Conservation (phyloP, 2,329 filamentous ascomycete species). For the Incumbomyces lentus region DNA sequence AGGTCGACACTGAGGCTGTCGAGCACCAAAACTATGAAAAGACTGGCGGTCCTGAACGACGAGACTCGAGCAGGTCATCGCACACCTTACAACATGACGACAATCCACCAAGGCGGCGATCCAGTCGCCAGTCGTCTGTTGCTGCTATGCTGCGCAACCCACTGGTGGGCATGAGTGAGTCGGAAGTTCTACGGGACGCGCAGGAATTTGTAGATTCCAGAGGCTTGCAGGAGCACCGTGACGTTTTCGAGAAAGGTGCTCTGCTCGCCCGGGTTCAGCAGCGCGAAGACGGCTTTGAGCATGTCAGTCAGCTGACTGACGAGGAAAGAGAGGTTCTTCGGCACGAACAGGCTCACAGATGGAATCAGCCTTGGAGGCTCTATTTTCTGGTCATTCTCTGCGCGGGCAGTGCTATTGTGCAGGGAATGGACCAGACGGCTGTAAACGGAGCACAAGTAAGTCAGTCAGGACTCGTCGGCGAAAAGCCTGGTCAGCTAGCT, state of each 20-base stretch:
- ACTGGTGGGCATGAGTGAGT: conserved; percentile 42
- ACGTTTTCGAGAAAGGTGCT: conserved; percentile 23
- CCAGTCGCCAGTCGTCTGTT: conserved; percentile 5
- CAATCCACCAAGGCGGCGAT: background rate
- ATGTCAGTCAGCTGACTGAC: conserved; percentile 29
- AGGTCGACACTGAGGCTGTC: conserved; percentile 8
- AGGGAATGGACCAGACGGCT: conserved; percentile 36
- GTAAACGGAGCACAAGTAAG: conserved; percentile 33
- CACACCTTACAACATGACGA: background rate
- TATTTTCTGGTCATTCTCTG: conserved; percentile 32
- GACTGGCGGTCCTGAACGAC: background rate
- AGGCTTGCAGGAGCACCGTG: conserved; percentile 27
- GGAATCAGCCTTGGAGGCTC: conserved; percentile 28
- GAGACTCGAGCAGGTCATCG: conserved; percentile 2
- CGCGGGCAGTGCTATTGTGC: conserved; percentile 33
- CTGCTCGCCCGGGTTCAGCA: conserved; percentile 38
- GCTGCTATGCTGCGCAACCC: conserved; percentile 33
- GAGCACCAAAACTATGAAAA: conserved; percentile 1
- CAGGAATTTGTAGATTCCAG: conserved; percentile 28
- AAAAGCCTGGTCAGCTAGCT: too few relatives aligned
- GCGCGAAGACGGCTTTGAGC: conserved; percentile 32
- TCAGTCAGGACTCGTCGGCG: too few relatives aligned
- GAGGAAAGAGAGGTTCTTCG: conserved; percentile 28
- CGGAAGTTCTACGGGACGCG: conserved; percentile 39
- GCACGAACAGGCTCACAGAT: conserved; percentile 26